Conservation (phyloP, 2,329 filamentous ascomycete species). For the Orbilia blumenaviensis region DNA sequence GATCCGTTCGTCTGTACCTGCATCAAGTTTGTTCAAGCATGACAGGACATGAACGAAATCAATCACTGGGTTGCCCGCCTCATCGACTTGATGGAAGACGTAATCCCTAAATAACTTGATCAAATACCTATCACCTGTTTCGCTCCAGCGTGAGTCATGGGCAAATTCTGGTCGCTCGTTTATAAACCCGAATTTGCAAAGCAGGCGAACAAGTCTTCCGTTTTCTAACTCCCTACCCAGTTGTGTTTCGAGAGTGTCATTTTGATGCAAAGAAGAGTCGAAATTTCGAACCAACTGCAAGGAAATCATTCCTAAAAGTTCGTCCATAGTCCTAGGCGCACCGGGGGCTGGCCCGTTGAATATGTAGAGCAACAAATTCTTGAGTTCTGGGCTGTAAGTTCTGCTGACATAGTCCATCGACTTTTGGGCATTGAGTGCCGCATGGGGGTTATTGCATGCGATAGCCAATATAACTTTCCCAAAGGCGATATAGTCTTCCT, state of each 20-base stretch:
- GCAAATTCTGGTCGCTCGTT: slow-evolving; percentile 90
- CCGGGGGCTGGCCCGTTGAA: slow-evolving; percentile 71
- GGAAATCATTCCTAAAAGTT: slow-evolving; percentile 80
- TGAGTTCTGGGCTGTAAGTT: slow-evolving; percentile 79
- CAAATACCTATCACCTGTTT: slow-evolving; percentile 90
- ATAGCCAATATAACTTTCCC: slow-evolving; percentile 85
- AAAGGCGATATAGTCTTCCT: slow-evolving; percentile 85
- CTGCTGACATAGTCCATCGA: slow-evolving; percentile 79
- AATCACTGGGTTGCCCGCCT: slow-evolving; percentile 80
- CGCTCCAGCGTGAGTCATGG: slow-evolving; percentile 81
- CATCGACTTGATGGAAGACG: slow-evolving; percentile 94
- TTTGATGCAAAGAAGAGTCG: slow-evolving; percentile 79
- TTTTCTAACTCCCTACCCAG: slow-evolving; percentile 88
- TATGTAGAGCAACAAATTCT: slow-evolving; percentile 83
- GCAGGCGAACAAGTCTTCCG: slow-evolving; percentile 79
- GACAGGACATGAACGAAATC: slow-evolving; percentile 87
- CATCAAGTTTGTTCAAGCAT: slow-evolving; percentile 91
- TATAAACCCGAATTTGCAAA: slow-evolving; percentile 84
- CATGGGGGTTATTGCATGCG: slow-evolving; percentile 72
- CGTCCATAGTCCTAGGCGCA: slow-evolving; percentile 76
- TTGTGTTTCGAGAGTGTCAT: slow-evolving; percentile 77
- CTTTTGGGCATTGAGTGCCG: slow-evolving; percentile 72
- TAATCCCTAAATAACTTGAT: slow-evolving; percentile 96
- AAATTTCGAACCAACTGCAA: slow-evolving; percentile 78
- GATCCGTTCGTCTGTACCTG: slow-evolving; percentile 85